Evolutionary conservation across 331 rosid species (phyloP).

Genomic region (Malus hybrid): DNA sequence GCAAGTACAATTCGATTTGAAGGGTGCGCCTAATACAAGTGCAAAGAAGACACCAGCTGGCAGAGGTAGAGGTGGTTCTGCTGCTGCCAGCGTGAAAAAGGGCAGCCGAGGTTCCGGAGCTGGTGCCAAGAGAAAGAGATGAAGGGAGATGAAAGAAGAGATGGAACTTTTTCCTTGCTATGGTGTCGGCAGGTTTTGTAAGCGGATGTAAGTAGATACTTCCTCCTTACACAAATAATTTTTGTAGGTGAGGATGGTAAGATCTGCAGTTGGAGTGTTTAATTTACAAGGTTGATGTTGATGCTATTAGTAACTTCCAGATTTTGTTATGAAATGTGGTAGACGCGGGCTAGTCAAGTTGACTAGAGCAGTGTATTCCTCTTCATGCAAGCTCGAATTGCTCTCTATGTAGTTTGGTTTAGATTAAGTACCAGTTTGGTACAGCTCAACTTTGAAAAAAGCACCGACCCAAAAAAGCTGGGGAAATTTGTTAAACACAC

Average conservation of each 20-base stretch:
- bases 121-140: conserved; percentile 75
- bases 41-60: conserved; percentile 54
- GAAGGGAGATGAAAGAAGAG: conserved; percentile 17
- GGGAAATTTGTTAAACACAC: background rate
- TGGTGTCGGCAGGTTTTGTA: background rate
- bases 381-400: background rate
- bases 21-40: conserved; percentile 50
- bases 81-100: conserved; percentile 38
- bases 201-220: background rate
- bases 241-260: conserved; percentile 4
- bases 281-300: background rate
- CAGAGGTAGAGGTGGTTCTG: conserved; percentile 55
- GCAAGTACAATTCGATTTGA: conserved; percentile 73
- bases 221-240: background rate
- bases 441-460: no score
- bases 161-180: background rate
- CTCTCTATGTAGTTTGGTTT: background rate
- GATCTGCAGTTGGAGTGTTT: background rate
- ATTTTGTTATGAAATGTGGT: background rate
- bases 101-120: conserved; percentile 53
- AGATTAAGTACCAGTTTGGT: no score
- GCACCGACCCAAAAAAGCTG: no score
- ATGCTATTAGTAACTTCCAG: background rate
- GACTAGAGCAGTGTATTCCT: background rate
- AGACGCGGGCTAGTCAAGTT: background rate